Evolutionary conservation across 208 protist genomes (phyloP), one percentile per base, ranked within the genome.

Genomic region (Leishmania braziliensis): DNA sequence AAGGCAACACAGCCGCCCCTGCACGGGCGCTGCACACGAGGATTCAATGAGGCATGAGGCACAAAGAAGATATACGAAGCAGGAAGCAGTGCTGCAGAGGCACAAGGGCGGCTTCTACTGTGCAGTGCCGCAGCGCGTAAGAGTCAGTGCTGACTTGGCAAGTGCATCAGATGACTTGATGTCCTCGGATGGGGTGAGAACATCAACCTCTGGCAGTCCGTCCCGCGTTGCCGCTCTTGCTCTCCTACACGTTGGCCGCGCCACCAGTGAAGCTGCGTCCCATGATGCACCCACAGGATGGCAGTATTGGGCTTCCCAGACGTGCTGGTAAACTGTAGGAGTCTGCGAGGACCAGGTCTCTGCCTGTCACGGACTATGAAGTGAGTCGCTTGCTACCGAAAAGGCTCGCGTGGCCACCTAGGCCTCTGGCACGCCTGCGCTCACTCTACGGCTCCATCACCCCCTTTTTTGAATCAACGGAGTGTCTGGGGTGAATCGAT

Each of bases 281-380:
- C 23, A 77, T 81, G 29, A 77, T 81, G 14, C 69, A 70, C 0
- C 58, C 70, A 54, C 60, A 81, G 23, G 78, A 62, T 10, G 78
- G 78, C 68, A 62, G 6, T 39, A 62, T 23, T 2, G 53, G 54
- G 43, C 78, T 70, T 29, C 65, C 70, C 70, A 58, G 69, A 18
- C 65, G 8, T 3, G 56, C 26, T 23, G 54, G 46, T 26, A 50
- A 29, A 48, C 66, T 70, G 46, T 36, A 70, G 5, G 54, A 54
- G 33, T 77, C 78, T 2, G n/a, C 3, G 33, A 68, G 3, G 5
- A 76, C 12, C 20, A 70, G 43, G 39, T 77, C 56, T 43, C 43
- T 70, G 23, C 23, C 69, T 50, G 66, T 50, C 5, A 51, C 50
- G n/a, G 48, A 77, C 20, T 53, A 36, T 16, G 50, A 48, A 2